phyloP scores from a whole-genome alignment of 2,329 filamentous ascomycete genomes.

The Elsinoe batatas region DNA sequence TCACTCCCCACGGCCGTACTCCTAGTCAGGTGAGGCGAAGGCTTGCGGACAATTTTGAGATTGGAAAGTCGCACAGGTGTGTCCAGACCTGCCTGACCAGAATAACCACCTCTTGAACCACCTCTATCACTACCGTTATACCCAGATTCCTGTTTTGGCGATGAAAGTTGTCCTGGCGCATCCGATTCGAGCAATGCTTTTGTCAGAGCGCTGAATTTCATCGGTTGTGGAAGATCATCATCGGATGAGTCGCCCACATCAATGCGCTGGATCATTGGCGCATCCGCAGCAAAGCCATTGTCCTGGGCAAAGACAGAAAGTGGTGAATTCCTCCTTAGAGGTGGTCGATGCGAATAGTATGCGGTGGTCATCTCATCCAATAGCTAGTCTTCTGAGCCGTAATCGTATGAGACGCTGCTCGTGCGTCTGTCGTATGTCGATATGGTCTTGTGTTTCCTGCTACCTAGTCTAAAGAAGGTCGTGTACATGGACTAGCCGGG shows the following conservation, averaged over 20 bases:
- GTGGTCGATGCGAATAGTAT: slow-evolving; percentile 20
- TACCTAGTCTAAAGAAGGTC: slow-evolving; percentile 13
- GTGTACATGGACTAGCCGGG: slow-evolving; percentile 13
- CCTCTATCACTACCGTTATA: slow-evolving; percentile 19
- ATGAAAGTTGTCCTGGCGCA: slow-evolving; percentile 49
- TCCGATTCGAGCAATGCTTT: slow-evolving; percentile 64
- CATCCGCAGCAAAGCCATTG: slow-evolving; percentile 37
- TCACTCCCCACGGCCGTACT: slow-evolving; percentile 17
- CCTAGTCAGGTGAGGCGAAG: slow-evolving; percentile 21
- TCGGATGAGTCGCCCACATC: slow-evolving; percentile 77
- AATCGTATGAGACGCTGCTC: slow-evolving; percentile 1
- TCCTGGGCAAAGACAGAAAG: slow-evolving; percentile 35
- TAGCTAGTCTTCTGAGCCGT: slow-evolving; percentile 7
- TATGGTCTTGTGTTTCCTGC: slow-evolving; percentile 1
- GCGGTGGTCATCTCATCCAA: slow-evolving; percentile 12
- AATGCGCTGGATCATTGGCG: slow-evolving; percentile 39
- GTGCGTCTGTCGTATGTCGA: slow-evolving; percentile 11
- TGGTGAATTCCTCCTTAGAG: slow-evolving; percentile 36
- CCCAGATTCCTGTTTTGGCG: slow-evolving; percentile 37
- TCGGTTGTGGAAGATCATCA: slow-evolving; percentile 78
- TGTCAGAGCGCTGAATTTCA: slow-evolving; percentile 88
- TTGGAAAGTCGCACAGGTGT: slow-evolving; percentile 28
- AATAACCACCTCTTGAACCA: slow-evolving; percentile 23
- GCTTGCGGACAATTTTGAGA: slow-evolving; percentile 28
- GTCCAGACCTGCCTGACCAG: slow-evolving; percentile 22